A percentile compares a stretch with the other conserved stretches of the same genome.
These are phyloP conservation scores for Botryotinia globosa DNA, from an alignment of 2,329 filamentous ascomycete genomes.

Conservation along the genomic window DNA sequence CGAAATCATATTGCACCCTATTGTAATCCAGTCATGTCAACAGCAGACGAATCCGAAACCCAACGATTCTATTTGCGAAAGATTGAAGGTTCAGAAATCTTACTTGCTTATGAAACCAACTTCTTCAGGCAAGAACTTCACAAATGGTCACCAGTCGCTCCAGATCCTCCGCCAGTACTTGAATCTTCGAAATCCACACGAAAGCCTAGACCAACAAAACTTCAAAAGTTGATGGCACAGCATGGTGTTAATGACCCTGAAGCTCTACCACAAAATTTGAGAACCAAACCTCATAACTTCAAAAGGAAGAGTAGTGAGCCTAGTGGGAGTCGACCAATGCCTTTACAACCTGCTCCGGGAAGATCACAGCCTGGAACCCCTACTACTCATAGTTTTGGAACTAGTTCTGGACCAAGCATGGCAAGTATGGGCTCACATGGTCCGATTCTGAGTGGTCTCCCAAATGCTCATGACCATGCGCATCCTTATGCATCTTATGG, in stretches of 20 bases:
- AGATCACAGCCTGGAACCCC: conserved; percentile 36
- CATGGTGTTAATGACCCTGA: conserved; percentile 88
- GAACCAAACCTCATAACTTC: conserved; percentile 37
- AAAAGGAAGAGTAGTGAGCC: conserved; percentile 38
- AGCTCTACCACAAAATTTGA: conserved; percentile 71
- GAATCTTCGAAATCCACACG: conserved; percentile 87
- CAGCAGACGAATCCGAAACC: conserved; percentile 80
- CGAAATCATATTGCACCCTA: conserved; percentile 76
- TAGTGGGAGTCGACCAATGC: conserved; percentile 31
- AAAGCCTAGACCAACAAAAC: conserved; percentile 93
- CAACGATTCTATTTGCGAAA: conserved; percentile 95
- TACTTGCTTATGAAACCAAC: conserved; percentile 92
- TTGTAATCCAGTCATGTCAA: conserved; percentile 77
- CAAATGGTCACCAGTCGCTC: conserved; percentile 89
- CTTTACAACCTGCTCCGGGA: conserved; percentile 37
- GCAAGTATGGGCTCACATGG: conserved; percentile 30
- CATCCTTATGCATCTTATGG: conserved; percentile 32
- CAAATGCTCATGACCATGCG: conserved; percentile 32
- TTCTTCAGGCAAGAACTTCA: conserved; percentile 95
- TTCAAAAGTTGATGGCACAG: conserved; percentile 89
- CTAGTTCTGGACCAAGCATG: conserved; percentile 24
- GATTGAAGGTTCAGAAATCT: conserved; percentile 92
- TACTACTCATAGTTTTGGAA: conserved; percentile 33
- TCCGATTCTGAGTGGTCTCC: conserved; percentile 33
- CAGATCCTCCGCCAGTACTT: conserved; percentile 78